Evolutionary conservation across 805 yeast genomes (phyloP).

Genomic region (Myxozyma udenii): DNA sequence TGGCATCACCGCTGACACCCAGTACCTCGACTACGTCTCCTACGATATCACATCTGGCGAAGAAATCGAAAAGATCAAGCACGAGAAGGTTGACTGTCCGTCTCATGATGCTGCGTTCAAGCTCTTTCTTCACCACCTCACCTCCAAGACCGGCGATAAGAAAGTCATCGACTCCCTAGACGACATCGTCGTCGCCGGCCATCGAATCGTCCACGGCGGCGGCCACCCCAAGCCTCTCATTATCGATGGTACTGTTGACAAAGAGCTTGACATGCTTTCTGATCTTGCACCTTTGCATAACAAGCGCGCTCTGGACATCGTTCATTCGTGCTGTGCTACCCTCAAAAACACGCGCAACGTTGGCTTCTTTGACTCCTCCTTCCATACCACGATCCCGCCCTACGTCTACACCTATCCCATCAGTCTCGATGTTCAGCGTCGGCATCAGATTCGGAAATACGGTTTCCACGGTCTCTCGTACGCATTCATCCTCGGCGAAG

Average conservation of each 20-base stretch:
- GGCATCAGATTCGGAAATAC: constrained; percentile 24
- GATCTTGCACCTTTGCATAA: constrained; percentile 30
- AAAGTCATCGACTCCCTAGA: constrained; percentile 13
- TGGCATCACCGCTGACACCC: constrained; percentile 25
- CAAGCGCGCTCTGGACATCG: constrained; percentile 29
- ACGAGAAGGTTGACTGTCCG: constrained; percentile 20
- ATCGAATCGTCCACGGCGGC: constrained; percentile 30
- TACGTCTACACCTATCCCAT: constrained; percentile 28
- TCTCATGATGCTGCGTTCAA: constrained; percentile 28
- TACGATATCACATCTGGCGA: constrained; percentile 40
- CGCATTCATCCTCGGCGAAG: constrained; percentile 17
- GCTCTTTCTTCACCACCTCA: constrained; percentile 20
- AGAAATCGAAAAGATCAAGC: constrained; percentile 46
- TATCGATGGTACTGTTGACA: constrained; percentile 22
- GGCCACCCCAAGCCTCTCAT: constrained; percentile 21
- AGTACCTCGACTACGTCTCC: constrained; percentile 15
- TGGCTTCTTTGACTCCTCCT: constrained; percentile 30
- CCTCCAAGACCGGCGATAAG: constrained; percentile 6
- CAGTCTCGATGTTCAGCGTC: constrained; percentile 19
- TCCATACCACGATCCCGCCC: constrained; percentile 24
- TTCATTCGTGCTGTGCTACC: constrained; percentile 21
- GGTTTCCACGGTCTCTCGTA: constrained; percentile 30
- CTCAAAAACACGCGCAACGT: constrained; percentile 18
- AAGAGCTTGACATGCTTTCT: constrained; percentile 27
- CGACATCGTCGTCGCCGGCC: constrained; percentile 22